These are phyloP conservation scores for Friedmanniomyces endolithicus DNA, from an alignment of 495 filamentous ascomycete species.

Conservation along the genomic window DNA sequence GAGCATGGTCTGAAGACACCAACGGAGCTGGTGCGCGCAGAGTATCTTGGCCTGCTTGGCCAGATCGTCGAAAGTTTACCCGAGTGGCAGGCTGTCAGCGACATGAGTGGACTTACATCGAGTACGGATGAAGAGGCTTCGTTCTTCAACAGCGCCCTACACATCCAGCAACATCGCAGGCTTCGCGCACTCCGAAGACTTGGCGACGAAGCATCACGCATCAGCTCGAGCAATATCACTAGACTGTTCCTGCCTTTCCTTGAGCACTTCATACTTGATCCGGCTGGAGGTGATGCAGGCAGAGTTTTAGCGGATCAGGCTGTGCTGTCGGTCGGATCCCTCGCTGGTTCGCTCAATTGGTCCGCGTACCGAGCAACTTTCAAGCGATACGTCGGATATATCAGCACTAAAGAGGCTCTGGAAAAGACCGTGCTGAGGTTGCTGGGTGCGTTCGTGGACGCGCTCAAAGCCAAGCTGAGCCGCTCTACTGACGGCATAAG, in stretches of 20 bases:
- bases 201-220: slow-evolving; percentile 47
- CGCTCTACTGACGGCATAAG: slow-evolving; percentile 2
- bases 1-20: slow-evolving; percentile 58
- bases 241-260: slow-evolving; percentile 83
- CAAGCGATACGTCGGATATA: slow-evolving; percentile 63
- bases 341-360: slow-evolving; percentile 75
- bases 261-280: slow-evolving; percentile 85
- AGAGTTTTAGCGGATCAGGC: slow-evolving; percentile 78
- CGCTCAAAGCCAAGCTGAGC: slow-evolving; percentile 32
- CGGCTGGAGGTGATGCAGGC: slow-evolving; percentile 59
- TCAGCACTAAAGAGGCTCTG: slow-evolving; percentile 70
- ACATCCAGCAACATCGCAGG: slow-evolving; percentile 81
- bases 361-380: slow-evolving; percentile 76
- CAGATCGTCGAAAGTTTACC: slow-evolving; percentile 62
- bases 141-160: slow-evolving; percentile 85
- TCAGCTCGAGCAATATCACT: slow-evolving; percentile 64
- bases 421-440: slow-evolving; percentile 78
- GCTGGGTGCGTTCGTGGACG: slow-evolving; percentile 66
- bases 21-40: slow-evolving; percentile 72
- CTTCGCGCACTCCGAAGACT: slow-evolving; percentile 70
- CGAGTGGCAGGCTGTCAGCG: slow-evolving; percentile 53
- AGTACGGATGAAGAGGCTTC: slow-evolving; percentile 76
- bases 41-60: slow-evolving; percentile 66
- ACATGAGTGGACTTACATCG: slow-evolving; percentile 61
- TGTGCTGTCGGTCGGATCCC: slow-evolving; percentile 55